Base-by-base conservation (phyloP, 1,139 yeast species). In the Casaregolazyma lundiana region DNA sequence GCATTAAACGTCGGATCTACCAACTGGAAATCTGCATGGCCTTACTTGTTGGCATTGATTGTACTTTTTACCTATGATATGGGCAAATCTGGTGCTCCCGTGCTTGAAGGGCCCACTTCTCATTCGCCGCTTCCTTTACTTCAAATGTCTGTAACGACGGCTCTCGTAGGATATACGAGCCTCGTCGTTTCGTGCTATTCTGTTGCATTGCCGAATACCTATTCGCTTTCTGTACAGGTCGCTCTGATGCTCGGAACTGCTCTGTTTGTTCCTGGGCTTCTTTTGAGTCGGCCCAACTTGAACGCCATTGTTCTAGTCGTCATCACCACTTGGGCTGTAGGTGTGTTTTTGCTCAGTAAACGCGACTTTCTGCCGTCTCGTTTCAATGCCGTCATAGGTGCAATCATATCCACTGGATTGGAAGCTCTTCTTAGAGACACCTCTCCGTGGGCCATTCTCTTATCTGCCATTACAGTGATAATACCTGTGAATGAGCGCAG, bases 241-340 rank as follows among this genome's bases (percentile, higher is more conserved):
- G 50, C 58, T 6, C 26, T 55, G 8, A 53, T 47, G 13, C 35
- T 45, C 2, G 62, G 63, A 1, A 35, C 44, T 1, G 36, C 44
- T 1, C 38, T 52, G 38, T 34, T 54, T 4, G 21, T 53, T 1
- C 52, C 54, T 1, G 50, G 54, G 1, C 16, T 53, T 6, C 5
- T 50, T 6, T 41, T 48, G 4, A 42, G 52, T 4, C 15, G 42
- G 1, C 50, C 56, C 17, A 38, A 38, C 2, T 26, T 50, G 24
- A 55, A 60, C 38, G 43, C 54, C 6, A 19, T 61, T 5, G 52
- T 59, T 0, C 49, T 61, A 30, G 46, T 59, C 21, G 46, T 58
- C 3, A 65, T 67, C 26, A 56, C 68, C 6, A 54, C 62, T 26
- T 65, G 67, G 7, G 63, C 70, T 0, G 48, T 62, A 11, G 67